These are phyloP conservation scores for Zygotorulaspora mrakii DNA, from an alignment of 1,139 yeast species.

Conservation along the genomic window DNA sequence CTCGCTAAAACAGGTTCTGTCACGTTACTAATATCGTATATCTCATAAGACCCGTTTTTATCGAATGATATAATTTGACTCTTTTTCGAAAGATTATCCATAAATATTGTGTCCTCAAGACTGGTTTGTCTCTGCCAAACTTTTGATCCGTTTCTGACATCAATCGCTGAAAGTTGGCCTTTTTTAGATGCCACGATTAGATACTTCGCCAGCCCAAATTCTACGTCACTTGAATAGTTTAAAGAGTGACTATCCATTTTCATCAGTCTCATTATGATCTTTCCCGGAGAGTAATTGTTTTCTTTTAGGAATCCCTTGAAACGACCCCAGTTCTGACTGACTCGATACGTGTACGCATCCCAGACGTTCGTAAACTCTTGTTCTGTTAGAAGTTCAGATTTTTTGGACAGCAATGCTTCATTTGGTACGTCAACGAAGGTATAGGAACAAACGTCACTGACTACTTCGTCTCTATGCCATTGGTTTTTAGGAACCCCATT, in stretches of 20 bases:
- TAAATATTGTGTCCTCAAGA: conserved; percentile 20
- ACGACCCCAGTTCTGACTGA: conserved; percentile 40
- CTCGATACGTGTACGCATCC: conserved; percentile 44
- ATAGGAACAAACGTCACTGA: conserved; percentile 41
- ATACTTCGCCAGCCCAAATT: conserved; percentile 50
- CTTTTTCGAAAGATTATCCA: conserved; percentile 22
- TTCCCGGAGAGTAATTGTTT: conserved; percentile 29
- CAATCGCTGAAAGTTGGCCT: conserved; percentile 46
- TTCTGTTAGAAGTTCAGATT: conserved; percentile 42
- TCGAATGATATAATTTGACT: conserved; percentile 30
- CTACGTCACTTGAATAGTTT: conserved; percentile 19
- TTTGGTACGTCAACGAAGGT: conserved; percentile 41
- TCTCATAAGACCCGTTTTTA: conserved; percentile 27
- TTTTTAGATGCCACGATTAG: conserved; percentile 44
- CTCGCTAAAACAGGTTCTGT: conserved; percentile 4
- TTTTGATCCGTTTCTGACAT: conserved; percentile 40
- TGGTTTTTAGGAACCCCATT: conserved; percentile 28
- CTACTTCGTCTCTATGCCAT: conserved; percentile 51
- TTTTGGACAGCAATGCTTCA: conserved; percentile 36
- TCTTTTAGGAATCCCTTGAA: conserved; percentile 17
- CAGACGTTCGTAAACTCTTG: conserved; percentile 37
- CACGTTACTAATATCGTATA: conserved; percentile 13
- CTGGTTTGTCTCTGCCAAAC: conserved; percentile 43
- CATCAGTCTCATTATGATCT: conserved; percentile 23
- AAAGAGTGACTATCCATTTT: conserved; percentile 21